Evolutionary conservation across 2,329 filamentous ascomycete species (phyloP).

Genomic region (Paracoccidioides brasiliensis): DNA sequence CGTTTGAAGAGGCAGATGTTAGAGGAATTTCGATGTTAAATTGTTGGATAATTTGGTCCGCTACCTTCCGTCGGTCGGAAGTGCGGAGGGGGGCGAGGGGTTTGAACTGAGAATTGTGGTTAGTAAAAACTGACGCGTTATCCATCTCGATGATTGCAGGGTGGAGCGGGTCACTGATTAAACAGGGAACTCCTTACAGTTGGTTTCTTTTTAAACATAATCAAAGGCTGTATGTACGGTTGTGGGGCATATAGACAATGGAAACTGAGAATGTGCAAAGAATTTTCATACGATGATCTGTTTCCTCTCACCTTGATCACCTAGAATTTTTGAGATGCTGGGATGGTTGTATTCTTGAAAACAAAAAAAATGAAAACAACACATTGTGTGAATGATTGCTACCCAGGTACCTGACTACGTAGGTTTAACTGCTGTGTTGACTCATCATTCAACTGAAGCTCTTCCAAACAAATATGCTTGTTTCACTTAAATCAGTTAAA

Average conservation of each 20-base stretch:
- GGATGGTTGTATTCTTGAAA: too few species aligned
- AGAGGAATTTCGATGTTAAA: slow-evolving; percentile 40
- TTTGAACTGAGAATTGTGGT: slow-evolving; percentile 42
- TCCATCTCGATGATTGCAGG: not conserved
- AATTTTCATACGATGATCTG: too few species aligned
- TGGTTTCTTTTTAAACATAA: slow-evolving; percentile 54
- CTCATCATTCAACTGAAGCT: too few species aligned
- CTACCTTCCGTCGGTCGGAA: slow-evolving; percentile 53
- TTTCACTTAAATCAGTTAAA: too few species aligned
- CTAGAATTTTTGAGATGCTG: too few species aligned
- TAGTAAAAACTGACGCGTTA: slow-evolving; percentile 1
- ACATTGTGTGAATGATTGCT: too few species aligned
- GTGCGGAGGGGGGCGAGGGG: slow-evolving; percentile 52
- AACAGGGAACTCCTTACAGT: slow-evolving; percentile 30
- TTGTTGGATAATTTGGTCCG: slow-evolving; percentile 53
- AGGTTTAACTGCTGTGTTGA: too few species aligned
- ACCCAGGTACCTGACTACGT: too few species aligned
- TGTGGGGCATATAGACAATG: not conserved
- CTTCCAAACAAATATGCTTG: too few species aligned
- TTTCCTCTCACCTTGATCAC: too few species aligned
- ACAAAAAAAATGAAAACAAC: too few species aligned
- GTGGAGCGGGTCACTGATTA: not conserved
- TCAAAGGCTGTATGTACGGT: not conserved
- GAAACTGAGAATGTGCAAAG: not conserved
- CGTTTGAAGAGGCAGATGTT: slow-evolving; percentile 23